Conservation (phyloP, 2,329 filamentous ascomycete genomes). For the Aspergillus clavatus region DNA sequence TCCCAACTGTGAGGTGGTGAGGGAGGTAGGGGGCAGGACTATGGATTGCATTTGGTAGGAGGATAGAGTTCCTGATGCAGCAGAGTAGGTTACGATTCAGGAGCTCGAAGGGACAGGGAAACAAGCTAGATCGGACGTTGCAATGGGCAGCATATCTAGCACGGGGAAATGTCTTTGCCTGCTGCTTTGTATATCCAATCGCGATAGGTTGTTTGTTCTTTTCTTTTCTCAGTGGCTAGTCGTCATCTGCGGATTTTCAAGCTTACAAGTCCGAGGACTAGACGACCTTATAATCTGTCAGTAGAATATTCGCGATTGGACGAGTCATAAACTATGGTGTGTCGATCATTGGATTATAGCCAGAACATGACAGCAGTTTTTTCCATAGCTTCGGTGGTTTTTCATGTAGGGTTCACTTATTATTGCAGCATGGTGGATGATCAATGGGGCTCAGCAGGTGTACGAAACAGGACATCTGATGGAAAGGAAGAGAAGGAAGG, state of each 20-base stretch:
- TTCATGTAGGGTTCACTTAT: slow-evolving; percentile 31
- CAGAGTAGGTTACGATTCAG: slow-evolving; percentile 2
- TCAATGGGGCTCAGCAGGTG: slow-evolving; percentile 28
- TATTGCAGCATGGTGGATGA: slow-evolving; percentile 36
- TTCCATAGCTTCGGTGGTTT: slow-evolving; percentile 34
- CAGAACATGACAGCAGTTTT: slow-evolving; percentile 37
- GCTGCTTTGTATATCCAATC: slow-evolving; percentile 9
- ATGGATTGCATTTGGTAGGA: slow-evolving; percentile 38
- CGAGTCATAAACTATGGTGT: slow-evolving; percentile 35
- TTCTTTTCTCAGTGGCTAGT: slow-evolving; percentile 21
- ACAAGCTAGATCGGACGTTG: slow-evolving; percentile 15
- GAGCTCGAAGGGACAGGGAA: slow-evolving; percentile 23
- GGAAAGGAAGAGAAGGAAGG: slow-evolving; percentile 2
- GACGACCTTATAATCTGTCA: slow-evolving; percentile 34
- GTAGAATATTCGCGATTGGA: slow-evolving; percentile 30
- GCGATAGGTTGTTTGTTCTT: too few species aligned
- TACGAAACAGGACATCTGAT: not conserved
- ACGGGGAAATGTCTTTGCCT: slow-evolving; percentile 7
- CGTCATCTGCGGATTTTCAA: slow-evolving; percentile 19
- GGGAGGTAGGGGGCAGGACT: slow-evolving; percentile 37
- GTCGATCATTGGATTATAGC: slow-evolving; percentile 31
- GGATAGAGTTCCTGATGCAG: slow-evolving; percentile 7
- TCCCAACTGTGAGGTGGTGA: slow-evolving; percentile 34
- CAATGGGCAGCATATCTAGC: slow-evolving; percentile 28
- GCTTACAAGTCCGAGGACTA: slow-evolving; percentile 18